These are phyloP conservation scores for Fraxinus dipetala DNA, from an alignment of 305 asterid genomes.

Conservation along the genomic window DNA sequence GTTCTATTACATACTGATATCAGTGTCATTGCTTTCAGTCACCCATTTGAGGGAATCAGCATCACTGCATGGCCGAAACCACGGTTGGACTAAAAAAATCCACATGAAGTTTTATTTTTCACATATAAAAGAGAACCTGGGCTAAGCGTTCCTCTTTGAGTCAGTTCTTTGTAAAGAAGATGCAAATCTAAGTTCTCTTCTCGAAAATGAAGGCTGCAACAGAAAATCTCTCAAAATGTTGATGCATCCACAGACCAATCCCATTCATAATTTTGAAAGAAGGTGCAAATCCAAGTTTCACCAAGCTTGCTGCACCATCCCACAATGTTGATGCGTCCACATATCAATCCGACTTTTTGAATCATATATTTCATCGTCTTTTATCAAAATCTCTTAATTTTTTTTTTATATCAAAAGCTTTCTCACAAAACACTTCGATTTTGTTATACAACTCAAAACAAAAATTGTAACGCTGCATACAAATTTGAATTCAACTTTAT, in stretches of 20 bases:
- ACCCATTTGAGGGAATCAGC: not conserved
- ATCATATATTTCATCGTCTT: too few relatives aligned
- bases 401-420: too few relatives aligned
- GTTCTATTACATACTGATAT: not conserved
- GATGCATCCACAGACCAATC: not conserved
- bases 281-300: too few relatives aligned
- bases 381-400: too few relatives aligned
- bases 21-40: not conserved
- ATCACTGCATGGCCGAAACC: not conserved
- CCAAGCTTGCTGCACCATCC: not conserved
- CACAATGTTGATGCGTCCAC: not conserved
- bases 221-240: not conserved
- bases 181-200: constrained; percentile 37
- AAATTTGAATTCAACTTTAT: too few relatives aligned
- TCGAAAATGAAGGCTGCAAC: too few relatives aligned
- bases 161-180: constrained; percentile 55
- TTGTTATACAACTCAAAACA: too few relatives aligned
- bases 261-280: not conserved
- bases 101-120: not conserved
- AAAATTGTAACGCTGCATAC: too few relatives aligned
- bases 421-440: too few relatives aligned
- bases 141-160: not conserved
- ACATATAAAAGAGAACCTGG: not conserved
- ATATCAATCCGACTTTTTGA: too few relatives aligned
- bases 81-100: too few relatives aligned